Percentiles rank a stretch among this genome's conserved stretches.
Conservation (phyloP, 495 filamentous ascomycete genomes). For the Thermothielavioides terrestris region DNA sequence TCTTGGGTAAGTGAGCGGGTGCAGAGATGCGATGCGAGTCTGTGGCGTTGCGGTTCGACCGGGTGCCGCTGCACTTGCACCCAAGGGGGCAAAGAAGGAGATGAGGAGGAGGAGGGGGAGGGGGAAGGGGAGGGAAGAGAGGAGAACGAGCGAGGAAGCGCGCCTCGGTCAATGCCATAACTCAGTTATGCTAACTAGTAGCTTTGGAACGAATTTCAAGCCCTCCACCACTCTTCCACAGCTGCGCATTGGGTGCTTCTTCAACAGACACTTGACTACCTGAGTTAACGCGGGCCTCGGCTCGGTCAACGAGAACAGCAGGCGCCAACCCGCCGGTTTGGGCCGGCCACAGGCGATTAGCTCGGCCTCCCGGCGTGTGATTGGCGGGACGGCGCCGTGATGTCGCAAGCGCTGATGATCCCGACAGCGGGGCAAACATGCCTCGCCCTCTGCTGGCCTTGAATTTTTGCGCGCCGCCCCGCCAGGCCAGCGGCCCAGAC, state of each 20-base stretch:
- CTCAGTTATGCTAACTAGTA: no score
- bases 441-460: no score
- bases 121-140: neutral
- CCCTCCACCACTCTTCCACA: no score
- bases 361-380: slow-evolving; percentile 1
- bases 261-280: no score
- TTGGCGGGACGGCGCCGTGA: slow-evolving; percentile 3
- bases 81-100: neutral
- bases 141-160: no score
- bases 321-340: neutral
- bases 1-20: slow-evolving; percentile 2
- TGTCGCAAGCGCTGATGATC: slow-evolving; percentile 8
- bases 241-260: no score
- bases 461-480: slow-evolving; percentile 12
- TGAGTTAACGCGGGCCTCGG: no score
- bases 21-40: neutral
- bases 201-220: no score
- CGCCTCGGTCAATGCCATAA: no score
- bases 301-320: no score
- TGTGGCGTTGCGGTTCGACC: neutral
- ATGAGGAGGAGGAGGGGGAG: neutral
- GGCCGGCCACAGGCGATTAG: neutral
- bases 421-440: neutral
- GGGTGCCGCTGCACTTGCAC: neutral
- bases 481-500: neutral